Conservation (phyloP, 1,284 basidiomycete genomes). For the Naganishia liquefaciens region DNA sequence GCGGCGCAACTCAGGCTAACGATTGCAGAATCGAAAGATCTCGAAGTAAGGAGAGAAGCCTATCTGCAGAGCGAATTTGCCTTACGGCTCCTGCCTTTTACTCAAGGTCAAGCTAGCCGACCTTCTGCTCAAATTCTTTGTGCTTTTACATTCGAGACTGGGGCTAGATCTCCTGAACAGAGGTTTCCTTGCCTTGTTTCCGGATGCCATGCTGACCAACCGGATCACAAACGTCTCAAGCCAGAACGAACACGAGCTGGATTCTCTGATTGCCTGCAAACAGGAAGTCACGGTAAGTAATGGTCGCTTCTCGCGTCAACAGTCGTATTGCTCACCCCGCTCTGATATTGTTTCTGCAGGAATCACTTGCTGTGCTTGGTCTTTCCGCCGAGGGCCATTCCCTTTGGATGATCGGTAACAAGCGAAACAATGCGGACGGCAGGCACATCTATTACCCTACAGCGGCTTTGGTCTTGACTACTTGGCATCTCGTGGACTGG, state of each 20-base stretch:
- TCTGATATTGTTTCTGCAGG: background rate
- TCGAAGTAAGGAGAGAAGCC: background rate
- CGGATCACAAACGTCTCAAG: background rate
- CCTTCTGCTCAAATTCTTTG: conserved; percentile 11
- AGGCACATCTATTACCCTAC: conserved; percentile 11
- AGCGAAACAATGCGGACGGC: conserved; percentile 1
- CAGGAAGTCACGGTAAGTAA: conserved; percentile 3
- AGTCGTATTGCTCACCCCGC: too few species aligned
- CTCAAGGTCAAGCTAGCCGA: background rate
- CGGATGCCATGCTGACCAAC: conserved; percentile 2
- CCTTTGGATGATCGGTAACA: conserved; percentile 9
- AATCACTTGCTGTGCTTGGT: conserved; percentile 5
- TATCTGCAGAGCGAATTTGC: too few species aligned
- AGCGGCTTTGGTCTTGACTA: conserved; percentile 11
- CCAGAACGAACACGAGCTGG: background rate
- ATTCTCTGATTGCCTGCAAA: background rate
- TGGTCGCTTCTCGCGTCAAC: background rate
- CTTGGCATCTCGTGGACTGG: conserved; percentile 9
- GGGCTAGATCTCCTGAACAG: conserved; percentile 3
- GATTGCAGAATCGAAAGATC: background rate
- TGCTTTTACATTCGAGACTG: conserved; percentile 16
- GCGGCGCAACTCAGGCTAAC: background rate
- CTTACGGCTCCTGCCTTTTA: background rate
- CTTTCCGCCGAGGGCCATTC: background rate
- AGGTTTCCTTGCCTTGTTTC: conserved; percentile 5